phyloP scores from a whole-genome alignment of 345 rosid genomes.

The Corymbia maculata region DNA sequence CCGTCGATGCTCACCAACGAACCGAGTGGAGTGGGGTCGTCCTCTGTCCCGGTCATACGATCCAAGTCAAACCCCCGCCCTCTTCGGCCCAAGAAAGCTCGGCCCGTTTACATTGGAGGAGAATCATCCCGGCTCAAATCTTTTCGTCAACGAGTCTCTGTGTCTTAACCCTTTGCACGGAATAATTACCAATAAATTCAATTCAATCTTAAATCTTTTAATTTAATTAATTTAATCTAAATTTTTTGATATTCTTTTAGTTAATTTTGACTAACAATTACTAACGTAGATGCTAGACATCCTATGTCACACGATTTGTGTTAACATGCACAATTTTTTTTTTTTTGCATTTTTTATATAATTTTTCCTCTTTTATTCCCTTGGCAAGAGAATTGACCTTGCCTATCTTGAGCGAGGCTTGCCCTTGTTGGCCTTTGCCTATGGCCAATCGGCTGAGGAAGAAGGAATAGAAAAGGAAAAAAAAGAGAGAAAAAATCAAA shows the following conservation, averaged over 20 bases:
- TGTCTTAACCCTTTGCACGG: neutral
- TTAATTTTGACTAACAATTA: rapidly evolving
- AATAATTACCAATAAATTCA: neutral
- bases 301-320: rapidly evolving
- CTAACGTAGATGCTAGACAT: rapidly evolving
- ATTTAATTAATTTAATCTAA: no score
- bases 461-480: neutral
- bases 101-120: neutral
- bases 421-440: rapidly evolving
- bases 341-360: no score
- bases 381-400: neutral
- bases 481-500: no score
- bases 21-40: neutral
- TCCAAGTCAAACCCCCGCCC: neutral
- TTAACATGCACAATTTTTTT: rapidly evolving
- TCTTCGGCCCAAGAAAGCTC: neutral
- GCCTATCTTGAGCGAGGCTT: no score
- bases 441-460: neutral
- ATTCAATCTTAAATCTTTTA: no score
- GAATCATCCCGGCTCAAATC: neutral
- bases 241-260: rapidly evolving
- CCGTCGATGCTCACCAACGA: neutral
- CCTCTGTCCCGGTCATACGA: neutral
- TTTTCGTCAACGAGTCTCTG: neutral
- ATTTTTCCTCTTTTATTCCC: neutral